A percentile compares a stretch with the other conserved stretches of the same genome.
Conservation (phyloP, 1,284 basidiomycete species). For the Trichosporon sp. region DNA sequence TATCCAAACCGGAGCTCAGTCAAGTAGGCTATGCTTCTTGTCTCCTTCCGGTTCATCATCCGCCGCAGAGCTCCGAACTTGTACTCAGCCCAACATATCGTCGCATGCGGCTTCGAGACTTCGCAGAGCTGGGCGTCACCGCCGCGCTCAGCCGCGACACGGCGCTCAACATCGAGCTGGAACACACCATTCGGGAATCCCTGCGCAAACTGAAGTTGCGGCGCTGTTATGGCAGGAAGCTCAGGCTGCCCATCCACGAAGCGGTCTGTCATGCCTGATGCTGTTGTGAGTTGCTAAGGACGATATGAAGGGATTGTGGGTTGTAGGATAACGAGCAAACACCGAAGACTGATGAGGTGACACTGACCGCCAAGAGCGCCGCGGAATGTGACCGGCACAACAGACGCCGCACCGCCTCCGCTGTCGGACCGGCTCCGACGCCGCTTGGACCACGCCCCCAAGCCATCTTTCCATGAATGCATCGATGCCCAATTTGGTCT, state of each 20-base stretch:
- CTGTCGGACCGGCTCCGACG: not conserved
- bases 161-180: not conserved
- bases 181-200: not conserved
- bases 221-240: not conserved
- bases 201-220: not conserved
- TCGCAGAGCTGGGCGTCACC: not conserved
- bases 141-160: not conserved
- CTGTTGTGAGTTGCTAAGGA: not conserved
- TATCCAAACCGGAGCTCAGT: not conserved
- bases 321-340: not conserved
- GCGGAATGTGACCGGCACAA: not conserved
- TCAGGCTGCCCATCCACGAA: not conserved
- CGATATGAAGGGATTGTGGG: not conserved
- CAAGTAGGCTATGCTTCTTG: not conserved
- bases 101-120: not conserved
- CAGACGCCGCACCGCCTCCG: not conserved
- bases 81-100: not conserved
- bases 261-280: not conserved
- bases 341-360: not conserved
- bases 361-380: not conserved
- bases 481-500: not conserved
- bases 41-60: not conserved
- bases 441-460: not conserved
- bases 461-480: not conserved
- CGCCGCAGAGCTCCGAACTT: not conserved